Evolutionary conservation across 2,329 filamentous ascomycete genomes (phyloP), one percentile per base, ranked within the genome.

Genomic region (Neonectria ditissima): DNA sequence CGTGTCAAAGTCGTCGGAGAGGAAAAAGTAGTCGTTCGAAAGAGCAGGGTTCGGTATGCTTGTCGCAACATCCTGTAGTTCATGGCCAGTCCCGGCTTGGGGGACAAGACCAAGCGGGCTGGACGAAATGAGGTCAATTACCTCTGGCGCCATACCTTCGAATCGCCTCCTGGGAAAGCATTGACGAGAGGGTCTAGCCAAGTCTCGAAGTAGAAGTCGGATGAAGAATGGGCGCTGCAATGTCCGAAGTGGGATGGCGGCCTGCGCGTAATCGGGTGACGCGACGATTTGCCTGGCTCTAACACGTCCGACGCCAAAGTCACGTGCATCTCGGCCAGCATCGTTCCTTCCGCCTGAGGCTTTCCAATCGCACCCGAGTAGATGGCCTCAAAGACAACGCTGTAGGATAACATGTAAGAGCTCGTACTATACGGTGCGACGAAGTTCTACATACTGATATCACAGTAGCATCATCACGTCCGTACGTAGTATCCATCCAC

Each of bases 1-100:
- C 8, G 75, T 77, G 44, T 84, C 80, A 52, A 81, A 82, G 45
- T 84, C 82, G 22, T 74, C 72, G 9, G 72, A 74, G n/a, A 74
- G 58, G 32, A 74, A 67, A 3, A 68, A 26, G 47, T 55, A 57
- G 13, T 66, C 67, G 20, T 65, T 51, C 1, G 61, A 62, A 1
- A 65, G 16, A 5, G 58, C 26, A 26, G 20, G 30, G 14, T 32
- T 44, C 11, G 2, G 10, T 59, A 11, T 10, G 26, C n/a, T 24
- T 28, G 41, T 50, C 6, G 53, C 20, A n/a, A 14, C 18, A 10
- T 60, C 13, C 22, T 9, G 48, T 22, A 22, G 52, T 55, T 11
- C 43, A 18, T 50, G 39, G 24, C 5, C n/a, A 30, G 48, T 39
- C 13, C 14, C 2, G 16, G 51, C n/a, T 9, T 60, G 67, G 6